These are phyloP conservation scores for Solanum paucissectum DNA, from an alignment of 257 asterid species.

Conservation along the genomic window DNA sequence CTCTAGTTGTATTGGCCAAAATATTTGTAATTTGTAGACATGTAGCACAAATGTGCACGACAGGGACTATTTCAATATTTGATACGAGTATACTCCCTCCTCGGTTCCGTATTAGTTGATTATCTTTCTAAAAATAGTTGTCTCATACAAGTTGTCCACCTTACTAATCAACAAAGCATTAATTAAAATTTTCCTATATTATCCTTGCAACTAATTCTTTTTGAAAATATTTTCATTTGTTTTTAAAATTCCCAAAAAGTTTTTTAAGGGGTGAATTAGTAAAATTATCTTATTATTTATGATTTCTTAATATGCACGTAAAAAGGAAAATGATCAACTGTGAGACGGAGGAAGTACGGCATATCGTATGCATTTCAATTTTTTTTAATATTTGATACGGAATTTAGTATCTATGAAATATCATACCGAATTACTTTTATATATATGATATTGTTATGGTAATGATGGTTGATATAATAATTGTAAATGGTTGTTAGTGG, in stretches of 20 bases:
- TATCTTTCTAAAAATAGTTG: no score
- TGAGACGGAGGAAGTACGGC: rapidly evolving
- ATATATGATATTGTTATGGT: neutral
- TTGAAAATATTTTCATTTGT: no score
- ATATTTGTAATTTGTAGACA: neutral
- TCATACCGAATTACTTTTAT: neutral
- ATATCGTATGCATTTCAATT: neutral
- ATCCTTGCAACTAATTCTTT: no score
- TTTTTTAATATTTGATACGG: neutral
- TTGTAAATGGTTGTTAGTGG: neutral
- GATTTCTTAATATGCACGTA: no score
- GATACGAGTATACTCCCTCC: neutral
- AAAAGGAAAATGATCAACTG: no score
- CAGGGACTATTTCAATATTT: neutral
- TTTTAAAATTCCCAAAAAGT: no score
- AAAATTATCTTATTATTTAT: no score
- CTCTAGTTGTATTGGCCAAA: neutral
- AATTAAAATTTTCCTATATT: no score
- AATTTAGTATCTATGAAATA: neutral
- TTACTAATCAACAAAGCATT: no score
- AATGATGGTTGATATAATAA: neutral
- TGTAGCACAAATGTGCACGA: neutral
- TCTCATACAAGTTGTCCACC: no score
- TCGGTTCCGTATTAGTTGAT: no score
- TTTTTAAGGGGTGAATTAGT: no score